These are phyloP conservation scores for Malus domestica DNA, from an alignment of 306 rosid genomes.

Conservation along the genomic window DNA sequence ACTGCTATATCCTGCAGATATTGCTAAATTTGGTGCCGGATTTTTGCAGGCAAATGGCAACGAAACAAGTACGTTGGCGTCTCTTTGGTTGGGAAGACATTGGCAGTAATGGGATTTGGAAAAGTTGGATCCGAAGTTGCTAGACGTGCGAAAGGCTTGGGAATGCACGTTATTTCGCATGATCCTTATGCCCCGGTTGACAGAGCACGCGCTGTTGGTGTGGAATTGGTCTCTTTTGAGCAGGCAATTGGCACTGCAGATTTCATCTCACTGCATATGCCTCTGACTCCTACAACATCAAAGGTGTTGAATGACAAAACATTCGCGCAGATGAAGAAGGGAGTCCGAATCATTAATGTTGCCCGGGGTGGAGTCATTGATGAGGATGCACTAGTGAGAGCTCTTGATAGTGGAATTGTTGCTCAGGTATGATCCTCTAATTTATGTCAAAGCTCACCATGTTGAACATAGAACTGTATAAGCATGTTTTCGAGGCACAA, in stretches of 20 bases:
- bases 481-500: neutral
- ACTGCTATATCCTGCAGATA: neutral
- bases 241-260: constrained; percentile 68
- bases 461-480: neutral
- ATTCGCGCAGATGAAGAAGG: constrained; percentile 73
- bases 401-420: constrained; percentile 73
- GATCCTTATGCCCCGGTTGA: constrained; percentile 94
- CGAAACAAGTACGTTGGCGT: constrained; percentile 91
- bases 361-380: constrained; percentile 95
- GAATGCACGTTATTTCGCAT: constrained; percentile 83
- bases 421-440: constrained; percentile 51
- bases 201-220: constrained; percentile 88
- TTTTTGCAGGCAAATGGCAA: constrained; percentile 64
- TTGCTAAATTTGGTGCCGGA: neutral
- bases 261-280: constrained; percentile 89
- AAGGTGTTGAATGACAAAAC: constrained; percentile 65
- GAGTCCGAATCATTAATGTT: constrained; percentile 71
- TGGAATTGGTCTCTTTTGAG: constrained; percentile 72
- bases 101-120: constrained; percentile 86
- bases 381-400: constrained; percentile 73
- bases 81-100: constrained; percentile 82
- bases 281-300: constrained; percentile 69
- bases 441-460: neutral
- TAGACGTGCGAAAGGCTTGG: constrained; percentile 81
- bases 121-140: constrained; percentile 95